phyloP scores from a whole-genome alignment of 2,329 filamentous ascomycete genomes.

The Pestalotiopsis sp. region DNA sequence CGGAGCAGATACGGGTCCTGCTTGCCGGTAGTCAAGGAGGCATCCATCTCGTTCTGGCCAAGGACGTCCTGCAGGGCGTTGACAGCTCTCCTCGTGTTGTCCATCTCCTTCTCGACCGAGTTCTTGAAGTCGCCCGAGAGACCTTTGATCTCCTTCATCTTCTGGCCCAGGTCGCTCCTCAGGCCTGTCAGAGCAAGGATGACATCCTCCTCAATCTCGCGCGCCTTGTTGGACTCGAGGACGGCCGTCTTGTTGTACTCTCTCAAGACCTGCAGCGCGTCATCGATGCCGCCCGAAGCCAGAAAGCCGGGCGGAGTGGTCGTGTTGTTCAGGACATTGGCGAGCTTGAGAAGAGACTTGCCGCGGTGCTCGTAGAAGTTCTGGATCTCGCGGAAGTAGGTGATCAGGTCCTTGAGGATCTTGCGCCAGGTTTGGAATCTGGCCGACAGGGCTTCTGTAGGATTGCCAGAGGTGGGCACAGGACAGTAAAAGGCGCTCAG shows the following conservation, averaged over 20 bases:
- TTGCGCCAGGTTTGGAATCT: constrained; percentile 97
- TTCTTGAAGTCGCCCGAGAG: constrained; percentile 96
- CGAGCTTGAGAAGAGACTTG: constrained; percentile 81
- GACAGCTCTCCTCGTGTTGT: constrained; percentile 78
- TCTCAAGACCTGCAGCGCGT: constrained; percentile 80
- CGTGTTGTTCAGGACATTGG: constrained; percentile 83
- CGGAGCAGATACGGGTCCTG: constrained; percentile 90
- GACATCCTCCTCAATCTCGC: constrained; percentile 89
- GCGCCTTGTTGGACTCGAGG: constrained; percentile 82
- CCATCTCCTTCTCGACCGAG: constrained; percentile 92
- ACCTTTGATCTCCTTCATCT: constrained; percentile 98
- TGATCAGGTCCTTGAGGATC: constrained; percentile 89
- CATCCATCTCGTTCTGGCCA: constrained; percentile 77
- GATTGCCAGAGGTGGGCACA: constrained; percentile 83
- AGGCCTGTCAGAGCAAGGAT: constrained; percentile 85
- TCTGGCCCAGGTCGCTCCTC: constrained; percentile 86
- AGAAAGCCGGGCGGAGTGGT: constrained; percentile 76
- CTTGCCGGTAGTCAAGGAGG: constrained; percentile 76
- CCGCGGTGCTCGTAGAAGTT: constrained; percentile 83
- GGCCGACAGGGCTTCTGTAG: constrained; percentile 84
- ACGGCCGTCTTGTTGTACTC: constrained; percentile 83
- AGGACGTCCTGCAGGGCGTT: constrained; percentile 80
- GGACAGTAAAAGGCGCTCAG: constrained; percentile 90
- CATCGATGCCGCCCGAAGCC: constrained; percentile 79
- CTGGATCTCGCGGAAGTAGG: constrained; percentile 92